Evolutionary conservation across 805 yeast species (phyloP).

Genomic region (Suhomyces emberorum): DNA sequence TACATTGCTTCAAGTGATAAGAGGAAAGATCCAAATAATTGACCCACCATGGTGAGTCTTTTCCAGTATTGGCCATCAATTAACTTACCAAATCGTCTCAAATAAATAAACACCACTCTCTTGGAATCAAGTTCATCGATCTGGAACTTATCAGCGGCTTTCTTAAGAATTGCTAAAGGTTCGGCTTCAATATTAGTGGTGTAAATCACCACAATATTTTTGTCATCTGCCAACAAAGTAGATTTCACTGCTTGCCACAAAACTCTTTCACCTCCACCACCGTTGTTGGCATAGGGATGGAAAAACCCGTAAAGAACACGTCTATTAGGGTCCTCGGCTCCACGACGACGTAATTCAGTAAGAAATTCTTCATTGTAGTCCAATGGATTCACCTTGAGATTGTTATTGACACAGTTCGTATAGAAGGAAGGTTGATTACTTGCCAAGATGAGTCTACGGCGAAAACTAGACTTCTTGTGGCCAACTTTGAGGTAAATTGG

Average conservation of each 20-base stretch:
- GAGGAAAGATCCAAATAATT: conserved; percentile 74
- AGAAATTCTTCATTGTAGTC: conserved; percentile 28
- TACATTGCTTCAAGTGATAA: conserved; percentile 69
- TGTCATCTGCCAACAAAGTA: conserved; percentile 49
- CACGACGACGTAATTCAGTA: conserved; percentile 27
- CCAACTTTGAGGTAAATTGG: conserved; percentile 37
- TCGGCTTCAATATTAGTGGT: conserved; percentile 59
- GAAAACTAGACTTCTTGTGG: conserved; percentile 34
- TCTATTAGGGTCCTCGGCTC: conserved; percentile 36
- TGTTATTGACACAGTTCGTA: conserved; percentile 36
- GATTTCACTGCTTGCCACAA: conserved; percentile 88
- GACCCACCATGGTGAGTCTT: conserved; percentile 78
- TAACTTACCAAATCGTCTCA: conserved; percentile 48
- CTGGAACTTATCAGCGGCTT: conserved; percentile 55
- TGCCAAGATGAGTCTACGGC: conserved; percentile 38
- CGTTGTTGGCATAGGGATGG: conserved; percentile 94
- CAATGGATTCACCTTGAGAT: conserved; percentile 28
- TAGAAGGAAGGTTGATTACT: conserved; percentile 35
- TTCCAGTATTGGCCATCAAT: conserved; percentile 78
- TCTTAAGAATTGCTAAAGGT: conserved; percentile 47
- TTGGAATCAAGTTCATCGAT: conserved; percentile 42
- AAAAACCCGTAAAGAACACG: conserved; percentile 71
- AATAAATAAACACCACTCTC: conserved; percentile 60
- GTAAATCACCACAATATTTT: conserved; percentile 65
- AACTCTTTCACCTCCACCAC: conserved; percentile 98